Percentiles rank a stretch among this genome's conserved stretches.
These are phyloP conservation scores for Rhodotorula sp. DNA, from an alignment of 1,284 basidiomycete species.

Conservation along the genomic window DNA sequence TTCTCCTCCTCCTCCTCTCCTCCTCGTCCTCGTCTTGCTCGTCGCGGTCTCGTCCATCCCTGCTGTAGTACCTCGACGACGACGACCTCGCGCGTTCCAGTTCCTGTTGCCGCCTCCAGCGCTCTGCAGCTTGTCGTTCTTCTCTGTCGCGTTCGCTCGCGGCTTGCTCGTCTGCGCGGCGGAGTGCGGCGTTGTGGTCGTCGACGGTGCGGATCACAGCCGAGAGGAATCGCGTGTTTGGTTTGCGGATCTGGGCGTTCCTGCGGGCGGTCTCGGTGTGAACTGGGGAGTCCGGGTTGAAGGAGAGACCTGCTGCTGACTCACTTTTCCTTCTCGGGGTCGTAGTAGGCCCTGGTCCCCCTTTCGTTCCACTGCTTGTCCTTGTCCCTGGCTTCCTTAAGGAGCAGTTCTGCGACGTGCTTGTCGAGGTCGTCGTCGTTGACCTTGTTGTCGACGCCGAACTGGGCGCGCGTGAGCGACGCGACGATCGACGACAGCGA, in stretches of 20 bases:
- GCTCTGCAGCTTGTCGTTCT: constrained; percentile 28
- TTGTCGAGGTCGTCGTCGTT: constrained; percentile 80
- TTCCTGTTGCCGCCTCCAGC: constrained; percentile 23
- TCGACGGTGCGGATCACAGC: constrained; percentile 86
- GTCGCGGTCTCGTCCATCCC: constrained; percentile 1
- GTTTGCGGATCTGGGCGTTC: constrained; percentile 54
- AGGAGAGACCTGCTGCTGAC: constrained; percentile 1
- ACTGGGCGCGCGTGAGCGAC: constrained; percentile 72
- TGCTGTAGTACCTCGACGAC: not conserved
- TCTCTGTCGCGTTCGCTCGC: constrained; percentile 27
- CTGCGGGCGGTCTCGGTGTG: not conserved
- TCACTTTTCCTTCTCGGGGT: constrained; percentile 39
- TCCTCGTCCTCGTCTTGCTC: constrained; percentile 5
- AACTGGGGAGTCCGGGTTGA: not conserved
- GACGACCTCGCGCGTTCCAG: not conserved
- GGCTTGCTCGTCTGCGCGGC: constrained; percentile 66
- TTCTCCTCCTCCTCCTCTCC: not conserved
- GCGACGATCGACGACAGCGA: constrained; percentile 78
- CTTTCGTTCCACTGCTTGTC: constrained; percentile 57
- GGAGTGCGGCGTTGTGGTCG: constrained; percentile 81
- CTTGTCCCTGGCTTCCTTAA: constrained; percentile 85
- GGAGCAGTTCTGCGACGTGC: constrained; percentile 80
- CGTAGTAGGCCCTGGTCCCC: constrained; percentile 48
- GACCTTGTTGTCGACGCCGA: constrained; percentile 64
- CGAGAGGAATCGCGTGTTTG: constrained; percentile 88